These are phyloP conservation scores for Penicillium occitanis DNA, from an alignment of 2,329 filamentous ascomycete species.

Conservation along the genomic window DNA sequence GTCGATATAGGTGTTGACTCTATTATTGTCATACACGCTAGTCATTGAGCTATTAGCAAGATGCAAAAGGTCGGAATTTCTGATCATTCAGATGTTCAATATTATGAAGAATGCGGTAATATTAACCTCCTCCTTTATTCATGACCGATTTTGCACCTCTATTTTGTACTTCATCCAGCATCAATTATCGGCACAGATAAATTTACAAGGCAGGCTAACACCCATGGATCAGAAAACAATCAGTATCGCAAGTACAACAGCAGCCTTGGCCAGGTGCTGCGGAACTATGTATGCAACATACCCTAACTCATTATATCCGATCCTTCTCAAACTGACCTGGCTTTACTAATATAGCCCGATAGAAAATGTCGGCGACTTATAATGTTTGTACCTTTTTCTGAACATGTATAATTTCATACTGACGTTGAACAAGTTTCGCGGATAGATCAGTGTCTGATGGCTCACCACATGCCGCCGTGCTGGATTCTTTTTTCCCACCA, in stretches of 20 bases:
- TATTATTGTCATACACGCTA: neutral
- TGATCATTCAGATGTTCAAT: slow-evolving; percentile 6
- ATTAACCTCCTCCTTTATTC: neutral
- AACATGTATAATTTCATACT: neutral
- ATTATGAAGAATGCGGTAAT: slow-evolving; percentile 13
- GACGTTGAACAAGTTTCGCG: neutral
- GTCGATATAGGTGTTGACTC: neutral
- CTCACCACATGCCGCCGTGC: neutral
- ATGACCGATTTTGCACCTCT: neutral
- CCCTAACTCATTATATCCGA: neutral
- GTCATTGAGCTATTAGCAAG: neutral
- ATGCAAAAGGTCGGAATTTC: neutral
- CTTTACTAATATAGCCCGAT: neutral
- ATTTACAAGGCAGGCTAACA: neutral
- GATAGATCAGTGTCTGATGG: slow-evolving; percentile 2
- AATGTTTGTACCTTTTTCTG: slow-evolving; percentile 6
- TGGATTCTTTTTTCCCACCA: slow-evolving; percentile 15
- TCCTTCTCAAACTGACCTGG: neutral
- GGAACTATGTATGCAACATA: slow-evolving; percentile 2
- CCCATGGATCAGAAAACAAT: neutral
- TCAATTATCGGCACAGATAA: neutral
- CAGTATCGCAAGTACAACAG: neutral
- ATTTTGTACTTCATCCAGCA: neutral
- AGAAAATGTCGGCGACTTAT: slow-evolving; percentile 1
- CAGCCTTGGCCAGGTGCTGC: neutral